Evolutionary conservation across 1,284 basidiomycete species (phyloP).

Genomic region (Boletus mariae): DNA sequence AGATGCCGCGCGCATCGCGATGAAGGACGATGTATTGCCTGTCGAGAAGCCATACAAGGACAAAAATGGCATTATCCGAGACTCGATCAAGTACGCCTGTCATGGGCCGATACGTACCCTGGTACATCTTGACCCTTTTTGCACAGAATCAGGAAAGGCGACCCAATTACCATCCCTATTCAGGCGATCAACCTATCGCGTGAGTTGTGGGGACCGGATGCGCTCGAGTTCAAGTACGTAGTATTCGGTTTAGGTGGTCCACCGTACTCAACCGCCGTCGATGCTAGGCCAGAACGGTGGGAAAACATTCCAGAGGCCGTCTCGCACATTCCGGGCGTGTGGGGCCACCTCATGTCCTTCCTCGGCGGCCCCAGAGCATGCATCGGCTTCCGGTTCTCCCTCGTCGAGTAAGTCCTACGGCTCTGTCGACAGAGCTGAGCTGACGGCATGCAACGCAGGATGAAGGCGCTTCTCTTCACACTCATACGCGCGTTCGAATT

Average conservation of each 20-base stretch:
- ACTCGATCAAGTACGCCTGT: slow-evolving; percentile 17
- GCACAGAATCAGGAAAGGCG: slow-evolving; percentile 38
- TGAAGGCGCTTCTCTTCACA: background rate
- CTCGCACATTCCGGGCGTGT: slow-evolving; percentile 52
- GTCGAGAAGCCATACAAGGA: slow-evolving; percentile 44
- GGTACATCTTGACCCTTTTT: background rate
- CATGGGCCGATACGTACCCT: background rate
- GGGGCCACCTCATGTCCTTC: slow-evolving; percentile 59
- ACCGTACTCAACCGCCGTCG: background rate
- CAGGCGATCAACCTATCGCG: slow-evolving; percentile 38
- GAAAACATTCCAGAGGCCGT: slow-evolving; percentile 44
- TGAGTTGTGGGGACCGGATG: slow-evolving; percentile 47
- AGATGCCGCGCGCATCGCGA: slow-evolving; percentile 47
- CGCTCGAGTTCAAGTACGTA: slow-evolving; percentile 30
- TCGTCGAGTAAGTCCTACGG: slow-evolving; percentile 52
- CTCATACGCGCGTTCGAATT: slow-evolving; percentile 1
- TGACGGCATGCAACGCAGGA: background rate
- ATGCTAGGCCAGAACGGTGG: slow-evolving; percentile 57
- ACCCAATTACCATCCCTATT: slow-evolving; percentile 39
- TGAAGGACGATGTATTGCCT: slow-evolving; percentile 59
- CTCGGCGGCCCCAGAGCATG: slow-evolving; percentile 58
- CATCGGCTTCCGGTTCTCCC: slow-evolving; percentile 70
- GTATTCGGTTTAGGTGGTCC: too few species aligned
- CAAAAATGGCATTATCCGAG: slow-evolving; percentile 36
- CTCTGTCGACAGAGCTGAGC: background rate